phyloP scores from a whole-genome alignment of 306 rosid genomes.

The Coriaria nepalensis region DNA sequence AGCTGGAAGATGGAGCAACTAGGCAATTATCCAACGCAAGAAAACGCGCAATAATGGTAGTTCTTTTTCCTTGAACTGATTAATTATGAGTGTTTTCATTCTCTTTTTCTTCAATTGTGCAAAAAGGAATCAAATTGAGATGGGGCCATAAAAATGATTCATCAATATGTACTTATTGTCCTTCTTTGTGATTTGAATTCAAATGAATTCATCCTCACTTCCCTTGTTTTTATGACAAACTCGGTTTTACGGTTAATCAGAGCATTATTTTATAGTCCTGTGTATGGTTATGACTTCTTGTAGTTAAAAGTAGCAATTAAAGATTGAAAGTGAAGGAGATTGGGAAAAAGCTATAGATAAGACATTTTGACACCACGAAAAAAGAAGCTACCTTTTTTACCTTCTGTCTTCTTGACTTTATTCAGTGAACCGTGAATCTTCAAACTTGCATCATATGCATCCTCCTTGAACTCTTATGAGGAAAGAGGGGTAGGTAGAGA shows the following conservation, averaged over 20 bases:
- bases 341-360: no score
- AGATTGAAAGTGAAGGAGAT: constrained; percentile 25
- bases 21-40: constrained; percentile 43
- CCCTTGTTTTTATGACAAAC: constrained; percentile 14
- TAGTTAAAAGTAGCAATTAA: no score
- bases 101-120: constrained; percentile 36
- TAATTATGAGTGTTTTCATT: constrained; percentile 23
- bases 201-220: constrained; percentile 12
- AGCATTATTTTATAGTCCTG: constrained; percentile 28
- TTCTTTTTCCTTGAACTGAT: constrained; percentile 24
- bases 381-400: no score
- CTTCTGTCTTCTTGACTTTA: no score
- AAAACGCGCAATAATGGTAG: constrained; percentile 29
- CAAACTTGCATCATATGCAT: no score
- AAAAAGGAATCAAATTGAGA: constrained; percentile 25
- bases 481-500: no score
- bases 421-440: no score
- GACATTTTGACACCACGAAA: no score
- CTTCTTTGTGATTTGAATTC: constrained; percentile 25
- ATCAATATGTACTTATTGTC: constrained; percentile 23
- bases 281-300: constrained; percentile 28
- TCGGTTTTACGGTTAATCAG: constrained; percentile 23
- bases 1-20: constrained; percentile 79
- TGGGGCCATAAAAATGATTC: constrained; percentile 41
- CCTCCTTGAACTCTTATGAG: no score